Percentiles rank a stretch among this genome's conserved stretches.
Conservation (phyloP, 306 rosid species). For the Herpetospermum pedunculosum region DNA sequence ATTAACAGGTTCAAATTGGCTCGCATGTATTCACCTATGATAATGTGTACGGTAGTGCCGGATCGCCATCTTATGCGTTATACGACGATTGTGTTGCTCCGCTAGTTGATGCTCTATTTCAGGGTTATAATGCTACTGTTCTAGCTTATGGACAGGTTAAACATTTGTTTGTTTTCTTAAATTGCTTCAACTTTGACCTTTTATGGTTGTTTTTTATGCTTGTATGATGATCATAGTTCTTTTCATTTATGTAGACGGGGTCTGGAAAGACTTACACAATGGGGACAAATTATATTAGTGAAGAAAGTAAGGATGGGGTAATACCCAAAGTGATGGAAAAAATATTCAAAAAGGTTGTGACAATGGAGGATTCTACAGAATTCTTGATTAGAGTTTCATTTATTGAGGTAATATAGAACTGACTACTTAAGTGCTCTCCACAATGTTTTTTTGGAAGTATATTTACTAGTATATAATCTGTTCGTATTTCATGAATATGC, state of each 20-base stretch:
- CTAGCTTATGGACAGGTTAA: conserved; percentile 95
- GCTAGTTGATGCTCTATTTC: conserved; percentile 67
- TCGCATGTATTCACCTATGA: conserved; percentile 81
- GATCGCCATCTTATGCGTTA: conserved; percentile 31
- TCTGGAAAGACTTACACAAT: conserved; percentile 68
- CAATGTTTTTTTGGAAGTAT: background rate
- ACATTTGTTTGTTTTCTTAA: background rate
- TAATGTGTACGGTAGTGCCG: conserved; percentile 51
- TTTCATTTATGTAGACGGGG: conserved; percentile 50
- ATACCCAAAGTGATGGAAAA: conserved; percentile 67
- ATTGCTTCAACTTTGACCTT: background rate
- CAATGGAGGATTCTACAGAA: conserved; percentile 31
- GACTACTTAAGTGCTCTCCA: background rate
- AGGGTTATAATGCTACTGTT: conserved; percentile 91
- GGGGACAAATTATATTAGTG: conserved; percentile 66
- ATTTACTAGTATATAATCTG: background rate
- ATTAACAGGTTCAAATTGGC: conserved; percentile 68
- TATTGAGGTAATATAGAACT: conserved; percentile 49
- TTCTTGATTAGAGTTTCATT: conserved; percentile 76
- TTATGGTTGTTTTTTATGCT: background rate
- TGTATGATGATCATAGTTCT: background rate
- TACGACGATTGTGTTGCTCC: conserved; percentile 86
- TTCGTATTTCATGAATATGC: background rate
- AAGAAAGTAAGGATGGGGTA: conserved; percentile 47
- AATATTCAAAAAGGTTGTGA: conserved; percentile 41